These are phyloP conservation scores for Trypethelium eluteriae DNA, from an alignment of 495 filamentous ascomycete species.

Conservation along the genomic window DNA sequence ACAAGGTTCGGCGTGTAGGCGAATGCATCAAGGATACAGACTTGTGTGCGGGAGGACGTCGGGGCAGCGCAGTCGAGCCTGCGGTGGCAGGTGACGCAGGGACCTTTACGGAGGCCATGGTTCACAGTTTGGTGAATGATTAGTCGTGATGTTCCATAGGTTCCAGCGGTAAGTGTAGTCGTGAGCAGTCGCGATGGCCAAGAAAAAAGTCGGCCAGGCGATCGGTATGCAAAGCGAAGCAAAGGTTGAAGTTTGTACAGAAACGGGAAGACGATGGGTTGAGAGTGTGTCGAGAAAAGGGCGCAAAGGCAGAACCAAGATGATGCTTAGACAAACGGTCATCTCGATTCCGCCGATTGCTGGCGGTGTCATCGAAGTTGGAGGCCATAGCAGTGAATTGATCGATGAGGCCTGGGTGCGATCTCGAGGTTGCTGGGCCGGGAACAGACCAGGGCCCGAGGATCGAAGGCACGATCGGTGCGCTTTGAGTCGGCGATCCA, in stretches of 20 bases:
- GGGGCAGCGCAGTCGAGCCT: conserved; percentile 13
- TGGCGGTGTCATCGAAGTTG: neutral
- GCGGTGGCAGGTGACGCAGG: neutral
- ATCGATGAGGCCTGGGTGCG: neutral
- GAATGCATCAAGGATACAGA: conserved; percentile 33
- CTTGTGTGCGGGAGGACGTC: conserved; percentile 29
- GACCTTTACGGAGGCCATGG: neutral
- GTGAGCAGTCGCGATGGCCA: neutral
- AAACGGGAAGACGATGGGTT: neutral
- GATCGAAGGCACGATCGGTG: conserved; percentile 7
- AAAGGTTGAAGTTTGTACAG: neutral
- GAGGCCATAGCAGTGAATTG: neutral
- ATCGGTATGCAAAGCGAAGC: neutral
- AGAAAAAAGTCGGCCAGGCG: neutral
- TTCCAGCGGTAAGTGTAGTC: neutral
- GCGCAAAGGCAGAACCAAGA: neutral
- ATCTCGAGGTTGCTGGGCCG: neutral
- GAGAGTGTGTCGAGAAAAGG: neutral
- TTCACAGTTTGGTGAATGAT: neutral
- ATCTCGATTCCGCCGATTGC: conserved; percentile 6
- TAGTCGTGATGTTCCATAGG: neutral
- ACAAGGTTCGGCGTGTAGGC: conserved; percentile 12
- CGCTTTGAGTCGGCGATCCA: neutral
- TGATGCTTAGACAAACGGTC: neutral
- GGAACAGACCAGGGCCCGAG: neutral